These are phyloP conservation scores for Tritrichomonas musculus DNA, from an alignment of 208 protist genomes.

Conservation along the genomic window DNA sequence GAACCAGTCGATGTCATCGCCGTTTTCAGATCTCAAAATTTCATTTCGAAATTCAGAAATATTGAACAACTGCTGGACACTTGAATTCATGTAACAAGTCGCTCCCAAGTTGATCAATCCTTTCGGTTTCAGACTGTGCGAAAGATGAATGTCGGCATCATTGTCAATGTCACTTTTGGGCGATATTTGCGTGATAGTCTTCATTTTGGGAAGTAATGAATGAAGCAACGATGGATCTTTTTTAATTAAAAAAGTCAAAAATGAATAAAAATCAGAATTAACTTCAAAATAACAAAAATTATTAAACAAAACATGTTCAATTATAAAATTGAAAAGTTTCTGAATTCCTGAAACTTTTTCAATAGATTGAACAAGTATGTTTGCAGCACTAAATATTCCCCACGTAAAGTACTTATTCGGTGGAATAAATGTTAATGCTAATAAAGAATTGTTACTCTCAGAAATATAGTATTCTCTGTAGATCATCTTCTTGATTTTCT, in stretches of 20 bases:
- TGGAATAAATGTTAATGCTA: too few species aligned
- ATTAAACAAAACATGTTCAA: not conserved
- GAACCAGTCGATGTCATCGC: not conserved
- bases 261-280: not conserved
- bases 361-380: not conserved
- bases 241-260: not conserved
- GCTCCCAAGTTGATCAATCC: not conserved
- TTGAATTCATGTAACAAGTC: slow-evolving; percentile 2
- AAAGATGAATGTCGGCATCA: not conserved
- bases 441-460: not conserved
- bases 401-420: not conserved
- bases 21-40: not conserved
- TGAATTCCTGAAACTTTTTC: not conserved
- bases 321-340: not conserved
- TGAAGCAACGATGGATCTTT: not conserved
- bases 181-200: not conserved
- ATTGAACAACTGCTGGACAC: not conserved
- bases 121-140: not conserved
- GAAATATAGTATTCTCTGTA: not conserved
- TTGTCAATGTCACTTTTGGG: not conserved
- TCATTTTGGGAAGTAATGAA: not conserved
- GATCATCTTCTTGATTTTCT: not conserved
- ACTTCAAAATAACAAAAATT: not conserved
- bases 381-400: not conserved
- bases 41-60: not conserved